A percentile compares a stretch with the other conserved stretches of the same genome.
Evolutionary conservation across 192 early-diverging fungal genomes (phyloP).

Genomic region (Coemansia sp.): DNA sequence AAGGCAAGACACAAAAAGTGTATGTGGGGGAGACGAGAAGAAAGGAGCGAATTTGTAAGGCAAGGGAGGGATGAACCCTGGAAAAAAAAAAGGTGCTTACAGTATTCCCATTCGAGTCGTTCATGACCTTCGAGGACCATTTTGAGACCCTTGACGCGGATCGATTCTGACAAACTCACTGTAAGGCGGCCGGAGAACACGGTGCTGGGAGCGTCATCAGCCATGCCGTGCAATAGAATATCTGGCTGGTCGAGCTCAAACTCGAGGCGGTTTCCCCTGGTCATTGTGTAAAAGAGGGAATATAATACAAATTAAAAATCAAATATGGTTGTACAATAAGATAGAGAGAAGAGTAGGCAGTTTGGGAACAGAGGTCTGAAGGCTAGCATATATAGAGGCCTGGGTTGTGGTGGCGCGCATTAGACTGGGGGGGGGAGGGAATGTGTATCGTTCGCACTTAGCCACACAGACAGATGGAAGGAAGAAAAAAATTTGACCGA

Average conservation of each 20-base stretch:
- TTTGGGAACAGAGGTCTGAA: background rate
- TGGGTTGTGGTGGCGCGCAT: constrained; percentile 7
- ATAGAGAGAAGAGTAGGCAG: constrained; percentile 4
- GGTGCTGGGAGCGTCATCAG: constrained; percentile 40
- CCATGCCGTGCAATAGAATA: constrained; percentile 53
- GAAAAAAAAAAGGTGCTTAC: constrained; percentile 29
- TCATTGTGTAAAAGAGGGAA: constrained; percentile 18
- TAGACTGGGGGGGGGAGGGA: background rate
- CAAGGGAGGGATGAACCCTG: background rate
- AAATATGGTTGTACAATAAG: constrained; percentile 1
- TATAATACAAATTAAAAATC: background rate
- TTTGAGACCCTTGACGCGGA: constrained; percentile 60
- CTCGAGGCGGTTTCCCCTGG: constrained; percentile 41
- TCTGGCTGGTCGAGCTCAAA: constrained; percentile 57
- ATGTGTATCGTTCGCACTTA: background rate
- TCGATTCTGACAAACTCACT: constrained; percentile 53
- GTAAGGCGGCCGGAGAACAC: constrained; percentile 62
- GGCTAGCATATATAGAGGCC: constrained; percentile 1
- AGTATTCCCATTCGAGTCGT: constrained; percentile 52
- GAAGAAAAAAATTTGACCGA: background rate
- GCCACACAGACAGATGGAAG: background rate
- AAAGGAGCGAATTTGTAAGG: background rate
- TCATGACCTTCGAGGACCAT: constrained; percentile 48
- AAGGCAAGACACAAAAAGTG: background rate
- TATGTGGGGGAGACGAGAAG: background rate